Percentiles rank a stretch among this genome's conserved stretches.
Evolutionary conservation across 805 yeast genomes (phyloP).

Genomic region (Debaryomyces hansenii): DNA sequence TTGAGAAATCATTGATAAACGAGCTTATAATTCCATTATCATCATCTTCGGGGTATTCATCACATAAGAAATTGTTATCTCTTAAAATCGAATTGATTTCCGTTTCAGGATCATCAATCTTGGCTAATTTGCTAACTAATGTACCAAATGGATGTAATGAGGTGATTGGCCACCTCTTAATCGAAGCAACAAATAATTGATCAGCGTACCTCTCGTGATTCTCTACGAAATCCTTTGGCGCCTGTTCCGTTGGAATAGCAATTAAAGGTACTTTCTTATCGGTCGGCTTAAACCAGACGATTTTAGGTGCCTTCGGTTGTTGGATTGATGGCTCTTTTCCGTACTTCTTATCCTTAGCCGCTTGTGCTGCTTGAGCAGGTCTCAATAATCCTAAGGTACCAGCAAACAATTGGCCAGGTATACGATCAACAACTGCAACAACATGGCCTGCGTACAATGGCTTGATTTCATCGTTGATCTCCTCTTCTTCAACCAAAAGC

Average conservation of each 20-base stretch:
- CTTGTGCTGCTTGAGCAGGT: conserved; percentile 92
- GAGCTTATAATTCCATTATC: conserved; percentile 7
- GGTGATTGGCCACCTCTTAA: conserved; percentile 98
- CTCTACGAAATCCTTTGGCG: conserved; percentile 92
- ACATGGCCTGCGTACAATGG: conserved; percentile 98
- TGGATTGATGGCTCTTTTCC: conserved; percentile 48
- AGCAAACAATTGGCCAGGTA: conserved; percentile 93
- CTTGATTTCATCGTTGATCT: conserved; percentile 85
- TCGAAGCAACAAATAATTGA: conserved; percentile 87
- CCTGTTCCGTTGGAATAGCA: conserved; percentile 98
- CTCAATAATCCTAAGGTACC: conserved; percentile 92
- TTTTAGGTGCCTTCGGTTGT: conserved; percentile 70
- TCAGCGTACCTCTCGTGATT: conserved; percentile 82
- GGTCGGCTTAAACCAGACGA: conserved; percentile 98
- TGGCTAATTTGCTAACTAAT: conserved; percentile 81
- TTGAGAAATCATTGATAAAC: conserved; percentile 36
- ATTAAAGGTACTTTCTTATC: conserved; percentile 96
- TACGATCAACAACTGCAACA: conserved; percentile 96
- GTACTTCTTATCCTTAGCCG: conserved; percentile 56
- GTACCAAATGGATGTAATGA: conserved; percentile 98
- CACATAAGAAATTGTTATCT: conserved; percentile 80
- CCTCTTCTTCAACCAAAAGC: conserved; percentile 90
- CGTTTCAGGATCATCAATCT: conserved; percentile 69
- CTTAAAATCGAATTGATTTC: conserved; percentile 88
- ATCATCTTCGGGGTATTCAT: conserved; percentile 63